Evolutionary conservation across 129 eudicot species (phyloP).

Genomic region (Daucus carota): DH1_v3.0 NC_030388.2:27691001-27691500

Average conservation of each 20-base stretch:
- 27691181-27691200: neutral
- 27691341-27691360: neutral
- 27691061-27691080: conserved; percentile 58
- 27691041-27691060: neutral
- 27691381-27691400: neutral
- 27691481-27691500: neutral
- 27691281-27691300: conserved; percentile 98
- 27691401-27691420: neutral
- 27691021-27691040: neutral
- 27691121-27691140: conserved; percentile 87
- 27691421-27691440: neutral
- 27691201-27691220: neutral
- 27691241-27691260: neutral
- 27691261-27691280: conserved; percentile 16
- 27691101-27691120: conserved; percentile 73
- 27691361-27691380: neutral
- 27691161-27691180: conserved; percentile 93
- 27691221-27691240: neutral
- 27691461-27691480: neutral
- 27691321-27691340: conserved; percentile 19
- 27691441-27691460: neutral
- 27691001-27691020: neutral
- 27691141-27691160: conserved; percentile 99
- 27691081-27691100: conserved; percentile 75
- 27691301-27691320: conserved; percentile 98